phyloP scores from a whole-genome alignment of 192 early-diverging fungal genomes.

The Geranomyces michiganensis region DNA sequence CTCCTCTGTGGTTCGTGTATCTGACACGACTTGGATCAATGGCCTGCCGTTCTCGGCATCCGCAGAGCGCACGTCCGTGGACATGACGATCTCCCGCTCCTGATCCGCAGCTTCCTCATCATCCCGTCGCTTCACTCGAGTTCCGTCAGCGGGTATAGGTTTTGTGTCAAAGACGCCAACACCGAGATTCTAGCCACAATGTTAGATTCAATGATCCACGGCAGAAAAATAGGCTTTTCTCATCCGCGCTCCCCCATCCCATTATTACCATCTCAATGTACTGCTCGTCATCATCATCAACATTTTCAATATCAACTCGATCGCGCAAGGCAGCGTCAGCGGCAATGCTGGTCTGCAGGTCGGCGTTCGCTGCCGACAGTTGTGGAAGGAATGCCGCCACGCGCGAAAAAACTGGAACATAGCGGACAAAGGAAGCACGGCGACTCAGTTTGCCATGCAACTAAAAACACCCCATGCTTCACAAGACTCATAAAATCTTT shows the following conservation, averaged over 20 bases:
- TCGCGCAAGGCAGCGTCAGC: conserved; percentile 4
- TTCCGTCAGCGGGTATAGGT: not conserved
- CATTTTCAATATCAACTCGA: conserved; percentile 57
- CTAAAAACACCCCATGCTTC: too few species aligned
- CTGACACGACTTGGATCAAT: conserved; percentile 8
- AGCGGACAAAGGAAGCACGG: too few species aligned
- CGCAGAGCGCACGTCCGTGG: not conserved
- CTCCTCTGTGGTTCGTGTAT: not conserved
- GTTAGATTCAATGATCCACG: not conserved
- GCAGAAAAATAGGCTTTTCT: not conserved
- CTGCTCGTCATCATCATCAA: conserved; percentile 53
- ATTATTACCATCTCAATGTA: conserved; percentile 57
- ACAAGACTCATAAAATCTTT: not conserved
- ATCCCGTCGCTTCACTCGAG: not conserved
- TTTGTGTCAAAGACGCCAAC: conserved; percentile 18
- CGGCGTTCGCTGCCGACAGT: conserved; percentile 17
- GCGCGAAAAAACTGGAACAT: conserved; percentile 17
- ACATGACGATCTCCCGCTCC: conserved; percentile 12
- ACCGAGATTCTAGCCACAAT: conserved; percentile 13
- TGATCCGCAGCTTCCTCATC: too few species aligned
- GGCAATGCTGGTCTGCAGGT: not conserved
- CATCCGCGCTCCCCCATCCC: too few species aligned
- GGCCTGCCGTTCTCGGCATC: not conserved
- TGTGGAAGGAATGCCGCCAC: conserved; percentile 25
- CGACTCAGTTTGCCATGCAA: too few species aligned